Base-by-base conservation (phyloP, 2,329 filamentous ascomycete species). In the Penicillium sp. region DNA sequence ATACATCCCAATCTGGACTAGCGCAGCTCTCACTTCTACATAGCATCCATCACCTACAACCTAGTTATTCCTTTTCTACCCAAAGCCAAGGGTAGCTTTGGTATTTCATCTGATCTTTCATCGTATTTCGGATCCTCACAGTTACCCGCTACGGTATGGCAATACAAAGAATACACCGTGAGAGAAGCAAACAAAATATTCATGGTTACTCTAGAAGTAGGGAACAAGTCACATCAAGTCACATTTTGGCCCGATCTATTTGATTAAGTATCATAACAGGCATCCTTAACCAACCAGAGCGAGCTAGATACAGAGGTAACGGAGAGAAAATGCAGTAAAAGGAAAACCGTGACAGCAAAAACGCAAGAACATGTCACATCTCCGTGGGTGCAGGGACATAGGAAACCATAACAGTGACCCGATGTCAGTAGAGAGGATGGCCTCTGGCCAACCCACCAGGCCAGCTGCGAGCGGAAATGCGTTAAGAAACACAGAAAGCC, bases 231-330 rank as follows among this genome's bases (percentile, higher is more conserved):
- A 28, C 24, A 28, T 28, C 37, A 69, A 68, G 65, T 71, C 67
- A 68, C 61, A 70, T 69, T 72, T 72, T 74, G 63, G 67, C 67
- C 65, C 71, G 54, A 64, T 63, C 67, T 66, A 64, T 66, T 66
- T 56, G 70, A 69, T 71, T 66, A 70, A 71, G 71, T 65, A 73
- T 67, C 63, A 60, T 58, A 49, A 61, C 51, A 60, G 56, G 56
- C 65, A 72, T 68, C 63, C 71, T 72, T 70, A 71, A 71, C 69
- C 69, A 72, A 71, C 58, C 60, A 67, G 66, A 64, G 65, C 64
- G 68, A 73, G 69, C 64, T 66, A 68, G 64, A 66, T 71, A 73
- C 70, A 73, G 59, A 48, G 51, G 61, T 58, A 51, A 62, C 57
- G 54, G 61, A 65, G 63, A 64, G 62, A 65, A 66, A 65, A 66